Percentiles rank a stretch among this genome's conserved stretches.
Evolutionary conservation across 2,329 filamentous ascomycete species (phyloP).

Genomic region (Aspergillus sp.): DNA sequence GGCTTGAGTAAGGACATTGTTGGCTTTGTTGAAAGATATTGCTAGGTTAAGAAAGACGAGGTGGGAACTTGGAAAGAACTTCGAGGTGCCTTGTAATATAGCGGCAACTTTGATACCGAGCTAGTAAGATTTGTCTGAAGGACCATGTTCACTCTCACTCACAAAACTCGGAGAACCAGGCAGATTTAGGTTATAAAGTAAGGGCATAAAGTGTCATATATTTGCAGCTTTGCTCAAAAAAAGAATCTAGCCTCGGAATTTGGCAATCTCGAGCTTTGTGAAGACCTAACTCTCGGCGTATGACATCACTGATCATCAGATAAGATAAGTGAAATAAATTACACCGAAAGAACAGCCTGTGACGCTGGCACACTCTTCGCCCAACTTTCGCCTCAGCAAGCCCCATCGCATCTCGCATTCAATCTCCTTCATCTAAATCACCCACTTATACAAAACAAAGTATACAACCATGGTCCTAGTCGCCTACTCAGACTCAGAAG

Average conservation of each 20-base stretch:
- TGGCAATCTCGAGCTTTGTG: not conserved
- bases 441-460: not conserved
- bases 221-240: no score
- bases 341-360: not conserved
- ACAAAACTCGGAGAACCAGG: no score
- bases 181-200: not conserved
- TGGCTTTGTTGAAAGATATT: not conserved
- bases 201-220: no score
- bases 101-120: not conserved
- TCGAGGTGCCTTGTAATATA: not conserved
- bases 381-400: conserved; percentile 3
- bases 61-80: not conserved
- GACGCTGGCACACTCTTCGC: not conserved
- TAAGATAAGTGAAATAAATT: conserved; percentile 23
- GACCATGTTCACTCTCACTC: no score
- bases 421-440: not conserved
- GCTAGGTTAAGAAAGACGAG: not conserved
- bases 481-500: conserved; percentile 80
- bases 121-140: not conserved
- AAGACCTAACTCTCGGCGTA: not conserved
- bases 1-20: not conserved
- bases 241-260: no score
- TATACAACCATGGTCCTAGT: conserved; percentile 71
- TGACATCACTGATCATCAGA: conserved; percentile 28
- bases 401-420: not conserved